Evolutionary conservation across 495 filamentous ascomycete genomes (phyloP), one percentile per base, ranked within the genome.

Genomic region (Trichoderma virens): DNA sequence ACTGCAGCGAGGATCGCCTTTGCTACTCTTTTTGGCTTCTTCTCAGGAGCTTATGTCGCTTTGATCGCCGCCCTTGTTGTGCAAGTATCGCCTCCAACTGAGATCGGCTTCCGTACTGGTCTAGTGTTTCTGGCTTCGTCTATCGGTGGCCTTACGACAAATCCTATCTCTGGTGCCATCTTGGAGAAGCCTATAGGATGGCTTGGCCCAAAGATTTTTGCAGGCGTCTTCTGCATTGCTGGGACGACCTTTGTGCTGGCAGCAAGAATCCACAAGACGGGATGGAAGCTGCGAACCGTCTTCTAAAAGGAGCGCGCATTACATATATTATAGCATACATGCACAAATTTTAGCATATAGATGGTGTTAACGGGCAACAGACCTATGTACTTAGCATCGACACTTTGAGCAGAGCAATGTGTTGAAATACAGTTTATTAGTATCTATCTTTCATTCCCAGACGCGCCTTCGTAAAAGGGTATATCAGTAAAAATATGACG

Each of bases 11-110:
- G 80, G 47, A 87, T 90, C 65, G 70, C 82, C 16, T 88, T 88
- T 71, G 79, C 83, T 0, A 78, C 78, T 1, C 69, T 88, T 0
- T 90, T 84, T 66, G 88, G 88, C 14, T 88, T 90, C 67, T 61
- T 63, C n/a, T 74, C 72, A 0, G 70, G 70, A 41, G 67, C 70
- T 47, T 70, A 65, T 56, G 62, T 73, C 28, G 59, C 64, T 60
- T 64, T 73, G 23, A 62, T 68, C 59, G 64, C 67, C 7, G 62
- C 67, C 25, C 65, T 73, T n/a, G 64, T 70, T 16, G 66, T 65
- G 2, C 64, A 68, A 43, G 63, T 71, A 31, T 73, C 69, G 28
- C 71, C 69, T 18, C 27, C 63, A 27, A 39, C 64, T 11, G 64
- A 69, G 41, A 66, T 70, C 14, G 70, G 70, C 2, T 62, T 66